These are phyloP conservation scores for Vitis hybrid DNA, from an alignment of 177 flowering plant genomes.

Conservation along the genomic window DNA sequence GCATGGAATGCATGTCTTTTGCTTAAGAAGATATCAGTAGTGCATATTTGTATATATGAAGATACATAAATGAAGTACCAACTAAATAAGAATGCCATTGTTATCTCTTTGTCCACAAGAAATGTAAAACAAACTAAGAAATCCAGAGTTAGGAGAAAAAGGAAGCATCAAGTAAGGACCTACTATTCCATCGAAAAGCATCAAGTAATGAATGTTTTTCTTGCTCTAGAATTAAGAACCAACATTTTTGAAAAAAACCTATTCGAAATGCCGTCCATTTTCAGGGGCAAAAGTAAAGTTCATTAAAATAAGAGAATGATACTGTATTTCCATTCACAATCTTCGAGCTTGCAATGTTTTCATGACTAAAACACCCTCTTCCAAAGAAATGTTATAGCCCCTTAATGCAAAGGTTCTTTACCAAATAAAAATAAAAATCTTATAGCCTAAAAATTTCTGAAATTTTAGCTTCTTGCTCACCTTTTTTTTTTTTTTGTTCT, in stretches of 20 bases:
- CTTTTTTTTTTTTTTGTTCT: no score
- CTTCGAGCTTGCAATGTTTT: background rate
- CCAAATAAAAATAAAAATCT: no score
- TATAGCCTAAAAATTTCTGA: no score
- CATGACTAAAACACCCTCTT: background rate
- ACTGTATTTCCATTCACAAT: background rate
- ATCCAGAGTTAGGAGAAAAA: background rate
- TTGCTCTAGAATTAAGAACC: no score
- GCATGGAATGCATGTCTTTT: background rate
- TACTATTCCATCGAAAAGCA: no score
- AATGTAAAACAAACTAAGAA: no score
- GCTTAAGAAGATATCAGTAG: background rate
- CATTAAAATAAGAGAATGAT: background rate
- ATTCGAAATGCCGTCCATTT: background rate
- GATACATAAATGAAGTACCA: background rate
- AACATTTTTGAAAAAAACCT: no score
- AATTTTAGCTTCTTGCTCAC: no score
- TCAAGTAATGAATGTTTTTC: no score
- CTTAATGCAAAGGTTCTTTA: no score
- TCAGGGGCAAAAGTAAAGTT: background rate
- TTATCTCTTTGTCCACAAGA: no score
- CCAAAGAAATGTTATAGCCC: no score
- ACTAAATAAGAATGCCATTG: background rate
- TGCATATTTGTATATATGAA: background rate
- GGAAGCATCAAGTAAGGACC: background rate